A percentile compares a stretch with the other conserved stretches of the same genome.
phyloP scores from a whole-genome alignment of 371 early-diverging fungal genomes.

The Lichtheimia ornata region DNA sequence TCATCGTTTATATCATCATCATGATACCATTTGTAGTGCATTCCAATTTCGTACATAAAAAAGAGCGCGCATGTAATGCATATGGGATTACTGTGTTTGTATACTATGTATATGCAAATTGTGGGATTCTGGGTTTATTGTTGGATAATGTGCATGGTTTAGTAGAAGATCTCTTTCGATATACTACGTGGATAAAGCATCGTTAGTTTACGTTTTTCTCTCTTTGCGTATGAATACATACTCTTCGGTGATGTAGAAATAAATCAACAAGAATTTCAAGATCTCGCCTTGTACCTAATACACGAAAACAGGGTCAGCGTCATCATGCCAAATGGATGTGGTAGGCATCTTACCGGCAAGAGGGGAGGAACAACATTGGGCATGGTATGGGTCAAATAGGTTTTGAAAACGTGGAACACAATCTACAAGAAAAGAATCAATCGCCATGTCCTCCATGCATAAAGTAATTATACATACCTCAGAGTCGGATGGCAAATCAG shows the following conservation, averaged over 20 bases:
- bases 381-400: slow-evolving; percentile 7
- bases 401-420: slow-evolving; percentile 13
- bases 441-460: background rate
- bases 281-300: slow-evolving; percentile 18
- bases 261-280: slow-evolving; percentile 19
- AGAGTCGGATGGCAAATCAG: slow-evolving; percentile 14
- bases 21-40: no score
- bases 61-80: background rate
- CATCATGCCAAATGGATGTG: background rate
- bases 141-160: background rate
- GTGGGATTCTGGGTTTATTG: no score
- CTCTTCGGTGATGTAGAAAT: slow-evolving; percentile 23
- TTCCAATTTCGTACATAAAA: no score
- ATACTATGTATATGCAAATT: background rate
- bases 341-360: slow-evolving; percentile 10
- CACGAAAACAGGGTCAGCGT: background rate
- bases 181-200: background rate
- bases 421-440: slow-evolving; percentile 10
- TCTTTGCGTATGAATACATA: slow-evolving; percentile 6
- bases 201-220: background rate
- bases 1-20: no score
- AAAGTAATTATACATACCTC: slow-evolving; percentile 6
- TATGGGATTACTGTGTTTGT: background rate
- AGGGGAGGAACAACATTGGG: slow-evolving; percentile 18
- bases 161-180: slow-evolving; percentile 6